Base-by-base conservation (phyloP, 805 yeast species). In the Saccharomycopsis sp. region DNA sequence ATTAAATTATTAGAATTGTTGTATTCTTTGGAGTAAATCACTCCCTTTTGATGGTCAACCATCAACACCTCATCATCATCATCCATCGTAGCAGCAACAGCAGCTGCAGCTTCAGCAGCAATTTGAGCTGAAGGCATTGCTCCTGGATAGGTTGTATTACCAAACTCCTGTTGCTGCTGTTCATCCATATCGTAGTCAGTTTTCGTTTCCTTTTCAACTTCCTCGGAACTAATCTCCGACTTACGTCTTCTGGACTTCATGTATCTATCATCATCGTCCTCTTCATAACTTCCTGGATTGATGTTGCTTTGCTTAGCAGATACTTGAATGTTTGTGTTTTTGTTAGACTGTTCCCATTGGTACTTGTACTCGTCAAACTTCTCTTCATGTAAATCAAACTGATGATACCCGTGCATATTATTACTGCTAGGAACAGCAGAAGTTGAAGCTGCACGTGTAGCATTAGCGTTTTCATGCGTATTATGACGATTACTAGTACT, bases 31-130 rank as follows among this genome's bases (percentile, higher is more conserved):
- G 52, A 42, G 25, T 59, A 59, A 23, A 59, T 59, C 49, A 59
- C 62, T 5, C 62, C 62, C 12, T 22, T 23, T 15, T 41, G 53
- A 47, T 59, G 56, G 41, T 59, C 62, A 9, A 59, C 62, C 62
- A 59, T 59, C n/a, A 59, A 53, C 12, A 59, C 62, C 24, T 59
- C 62, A 25, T 53, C 47, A 19, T 44, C 58, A 35, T 54, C 57
- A 23, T 57, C 51, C 19, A 19, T 19, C 19, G 22, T n/a, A 19
- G 19, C 19, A 44, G 49, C 22, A 8, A 17, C 5, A 44, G 49
- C 49, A 44, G 19, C 22, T 5, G 49, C 49, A 44, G 49, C 49
- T n/a, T 17, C 9, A 3, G 19, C 22, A 44, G 49, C 22, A 29
- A 29, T 12, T 12, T 29, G 38, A 5, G 38, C 38, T 7, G 38